A percentile compares a stretch with the other conserved stretches of the same genome.
phyloP scores from a whole-genome alignment of 2,329 filamentous ascomycete species.

The Xylariales sp. region DNA sequence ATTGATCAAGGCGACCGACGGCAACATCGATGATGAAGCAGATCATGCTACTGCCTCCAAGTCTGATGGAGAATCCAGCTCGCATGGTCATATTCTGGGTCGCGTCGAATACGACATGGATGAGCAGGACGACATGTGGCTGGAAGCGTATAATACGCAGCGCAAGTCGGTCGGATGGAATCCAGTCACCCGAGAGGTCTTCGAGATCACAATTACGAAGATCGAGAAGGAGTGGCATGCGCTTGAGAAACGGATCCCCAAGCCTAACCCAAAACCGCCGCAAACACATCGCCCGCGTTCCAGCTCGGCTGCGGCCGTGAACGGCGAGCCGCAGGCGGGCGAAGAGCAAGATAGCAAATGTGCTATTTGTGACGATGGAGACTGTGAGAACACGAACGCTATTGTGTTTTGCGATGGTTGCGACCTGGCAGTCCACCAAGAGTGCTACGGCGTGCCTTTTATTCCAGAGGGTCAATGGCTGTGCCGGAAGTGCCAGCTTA shows the following conservation, averaged over 20 bases:
- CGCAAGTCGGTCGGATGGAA: constrained; percentile 72
- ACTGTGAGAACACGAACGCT: constrained; percentile 98
- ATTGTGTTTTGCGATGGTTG: constrained; percentile 99
- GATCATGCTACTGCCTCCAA: constrained; percentile 42
- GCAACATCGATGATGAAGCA: constrained; percentile 54
- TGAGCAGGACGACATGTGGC: constrained; percentile 96
- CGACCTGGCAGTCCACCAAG: constrained; percentile 94
- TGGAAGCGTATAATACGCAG: constrained; percentile 75
- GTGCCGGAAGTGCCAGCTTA: constrained; percentile 92
- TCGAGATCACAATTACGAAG: constrained; percentile 97
- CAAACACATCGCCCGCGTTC: constrained; percentile 91
- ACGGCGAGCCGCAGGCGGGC: constrained; percentile 80
- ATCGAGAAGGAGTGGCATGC: constrained; percentile 99
- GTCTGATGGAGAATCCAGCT: constrained; percentile 54
- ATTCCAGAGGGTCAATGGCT: constrained; percentile 99
- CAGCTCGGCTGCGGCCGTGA: constrained; percentile 90
- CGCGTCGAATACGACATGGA: constrained; percentile 99
- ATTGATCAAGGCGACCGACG: constrained; percentile 61
- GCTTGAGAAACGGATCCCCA: constrained; percentile 92
- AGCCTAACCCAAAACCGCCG: constrained; percentile 92
- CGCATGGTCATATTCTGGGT: constrained; percentile 53
- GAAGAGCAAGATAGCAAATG: constrained; percentile 98
- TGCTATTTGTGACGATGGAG: constrained; percentile 96
- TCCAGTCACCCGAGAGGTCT: constrained; percentile 84
- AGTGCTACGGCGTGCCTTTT: constrained; percentile 97